phyloP scores from a whole-genome alignment of 2,329 filamentous ascomycete genomes.

The Apiospora kogelbergensis region DNA sequence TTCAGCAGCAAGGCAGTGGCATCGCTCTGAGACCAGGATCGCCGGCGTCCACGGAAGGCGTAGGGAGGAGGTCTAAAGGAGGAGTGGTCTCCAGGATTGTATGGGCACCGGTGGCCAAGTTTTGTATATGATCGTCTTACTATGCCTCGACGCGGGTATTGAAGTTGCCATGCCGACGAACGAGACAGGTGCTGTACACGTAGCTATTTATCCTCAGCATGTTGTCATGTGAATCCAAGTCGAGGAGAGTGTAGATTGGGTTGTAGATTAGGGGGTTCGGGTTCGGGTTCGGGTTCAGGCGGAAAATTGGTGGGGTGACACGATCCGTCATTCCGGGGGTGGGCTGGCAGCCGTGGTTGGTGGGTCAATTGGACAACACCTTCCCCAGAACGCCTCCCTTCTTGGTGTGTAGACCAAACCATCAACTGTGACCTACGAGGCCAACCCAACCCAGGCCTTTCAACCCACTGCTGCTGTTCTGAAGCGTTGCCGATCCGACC shows the following conservation, averaged over 20 bases:
- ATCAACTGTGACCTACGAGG: background rate
- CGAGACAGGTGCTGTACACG: background rate
- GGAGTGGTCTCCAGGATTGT: background rate
- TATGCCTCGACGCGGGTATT: background rate
- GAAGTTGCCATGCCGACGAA: background rate
- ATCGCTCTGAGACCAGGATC: background rate
- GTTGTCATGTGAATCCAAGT: background rate
- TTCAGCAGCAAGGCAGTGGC: conserved; percentile 28
- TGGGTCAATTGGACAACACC: background rate
- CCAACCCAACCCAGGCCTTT: background rate
- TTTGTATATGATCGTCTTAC: background rate
- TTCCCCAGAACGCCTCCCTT: background rate
- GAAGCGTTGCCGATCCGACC: background rate
- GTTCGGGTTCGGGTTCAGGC: background rate
- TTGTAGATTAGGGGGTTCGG: background rate
- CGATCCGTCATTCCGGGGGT: background rate
- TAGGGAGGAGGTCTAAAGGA: background rate
- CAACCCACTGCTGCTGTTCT: background rate
- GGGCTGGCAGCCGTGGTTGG: background rate
- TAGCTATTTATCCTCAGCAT: too few species aligned
- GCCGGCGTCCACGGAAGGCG: background rate
- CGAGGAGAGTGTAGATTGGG: background rate
- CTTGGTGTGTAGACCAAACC: conserved; percentile 1
- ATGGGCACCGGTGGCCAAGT: background rate
- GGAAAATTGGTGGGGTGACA: background rate